These are phyloP conservation scores for Hanseniaspora vineae DNA, from an alignment of 805 yeast species.

Conservation along the genomic window DNA sequence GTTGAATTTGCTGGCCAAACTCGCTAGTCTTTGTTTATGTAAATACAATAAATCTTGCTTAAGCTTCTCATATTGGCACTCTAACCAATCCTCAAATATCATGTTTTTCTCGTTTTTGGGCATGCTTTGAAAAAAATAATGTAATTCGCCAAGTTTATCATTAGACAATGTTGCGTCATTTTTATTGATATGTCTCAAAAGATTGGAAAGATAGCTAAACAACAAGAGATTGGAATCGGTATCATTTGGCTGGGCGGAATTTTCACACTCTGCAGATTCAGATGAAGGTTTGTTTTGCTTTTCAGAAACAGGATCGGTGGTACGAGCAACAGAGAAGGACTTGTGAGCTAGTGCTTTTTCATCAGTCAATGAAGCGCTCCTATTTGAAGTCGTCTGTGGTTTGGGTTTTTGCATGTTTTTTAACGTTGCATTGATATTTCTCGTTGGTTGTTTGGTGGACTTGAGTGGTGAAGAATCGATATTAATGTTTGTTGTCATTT, in stretches of 20 bases:
- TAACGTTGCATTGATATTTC: not conserved
- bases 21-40: conserved; percentile 35
- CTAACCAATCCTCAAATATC: conserved; percentile 63
- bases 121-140: conserved; percentile 52
- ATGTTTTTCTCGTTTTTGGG: conserved; percentile 56
- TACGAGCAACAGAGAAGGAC: too few relatives aligned
- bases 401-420: not conserved
- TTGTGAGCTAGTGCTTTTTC: too few relatives aligned
- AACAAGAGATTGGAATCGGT: conserved; percentile 4
- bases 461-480: not conserved
- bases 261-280: not conserved
- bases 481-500: not conserved
- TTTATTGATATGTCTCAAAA: conserved; percentile 16
- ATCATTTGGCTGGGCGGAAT: not conserved
- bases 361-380: too few relatives aligned
- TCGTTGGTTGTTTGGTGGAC: not conserved
- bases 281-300: too few relatives aligned
- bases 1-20: conserved; percentile 21
- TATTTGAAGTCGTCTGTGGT: too few relatives aligned
- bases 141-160: conserved; percentile 54
- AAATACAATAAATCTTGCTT: conserved; percentile 35
- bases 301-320: too few relatives aligned
- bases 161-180: conserved; percentile 24
- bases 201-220: conserved; percentile 15
- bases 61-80: conserved; percentile 34